Evolutionary conservation across 2,329 filamentous ascomycete genomes (phyloP).

Genomic region (Ramularia endophylla): DNA sequence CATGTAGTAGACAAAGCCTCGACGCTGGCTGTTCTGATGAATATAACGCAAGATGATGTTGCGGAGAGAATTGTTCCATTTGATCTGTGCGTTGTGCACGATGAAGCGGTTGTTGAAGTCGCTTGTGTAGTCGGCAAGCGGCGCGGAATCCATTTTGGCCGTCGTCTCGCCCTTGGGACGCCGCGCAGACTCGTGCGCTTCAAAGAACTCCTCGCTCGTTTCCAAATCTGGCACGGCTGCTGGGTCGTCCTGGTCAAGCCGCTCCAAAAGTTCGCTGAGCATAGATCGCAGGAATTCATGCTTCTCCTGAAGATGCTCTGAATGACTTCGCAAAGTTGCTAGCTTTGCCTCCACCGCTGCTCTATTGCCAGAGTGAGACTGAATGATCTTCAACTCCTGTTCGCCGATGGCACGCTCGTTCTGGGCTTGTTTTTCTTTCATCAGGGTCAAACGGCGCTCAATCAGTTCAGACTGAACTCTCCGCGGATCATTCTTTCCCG

Average conservation of each 20-base stretch:
- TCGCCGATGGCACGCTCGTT: constrained; percentile 70
- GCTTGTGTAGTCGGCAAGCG: constrained; percentile 75
- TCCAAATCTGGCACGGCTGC: constrained; percentile 38
- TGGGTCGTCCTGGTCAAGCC: constrained; percentile 54
- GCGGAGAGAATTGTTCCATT: constrained; percentile 94
- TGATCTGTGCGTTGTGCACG: constrained; percentile 93
- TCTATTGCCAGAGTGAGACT: constrained; percentile 45
- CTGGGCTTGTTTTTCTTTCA: constrained; percentile 69
- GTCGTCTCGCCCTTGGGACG: constrained; percentile 39
- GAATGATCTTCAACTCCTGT: constrained; percentile 59
- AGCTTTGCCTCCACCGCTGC: constrained; percentile 51
- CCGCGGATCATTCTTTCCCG: constrained; percentile 64
- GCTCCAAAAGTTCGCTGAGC: constrained; percentile 52
- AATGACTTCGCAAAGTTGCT: constrained; percentile 51
- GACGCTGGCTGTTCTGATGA: constrained; percentile 91
- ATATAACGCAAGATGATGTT: constrained; percentile 97
- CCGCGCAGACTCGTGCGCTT: constrained; percentile 45
- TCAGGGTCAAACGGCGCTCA: constrained; percentile 68
- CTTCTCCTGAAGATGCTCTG: constrained; percentile 52
- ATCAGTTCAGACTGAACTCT: constrained; percentile 84
- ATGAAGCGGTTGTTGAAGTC: constrained; percentile 99
- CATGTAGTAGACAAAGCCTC: constrained; percentile 97
- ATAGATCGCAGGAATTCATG: constrained; percentile 54
- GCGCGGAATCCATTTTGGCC: constrained; percentile 61
- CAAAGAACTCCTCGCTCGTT: constrained; percentile 40